Conservation (phyloP, 164 flowering plant species). For the Annona cherimola region DNA sequence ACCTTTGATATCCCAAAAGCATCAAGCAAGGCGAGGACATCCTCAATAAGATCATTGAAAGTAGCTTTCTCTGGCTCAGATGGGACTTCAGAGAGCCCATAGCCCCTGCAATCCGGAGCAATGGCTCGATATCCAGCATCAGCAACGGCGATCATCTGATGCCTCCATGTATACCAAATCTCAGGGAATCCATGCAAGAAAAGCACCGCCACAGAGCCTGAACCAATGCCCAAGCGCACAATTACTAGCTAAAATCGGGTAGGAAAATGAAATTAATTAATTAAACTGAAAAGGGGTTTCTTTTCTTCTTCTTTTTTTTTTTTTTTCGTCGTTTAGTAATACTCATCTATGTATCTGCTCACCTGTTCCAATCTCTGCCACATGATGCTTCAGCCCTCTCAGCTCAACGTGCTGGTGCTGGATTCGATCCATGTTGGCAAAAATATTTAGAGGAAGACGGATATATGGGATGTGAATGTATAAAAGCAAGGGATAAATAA, state of each 20-base stretch:
- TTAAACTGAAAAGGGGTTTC: background rate
- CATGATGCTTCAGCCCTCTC: constrained; percentile 36
- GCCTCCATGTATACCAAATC: constrained; percentile 54
- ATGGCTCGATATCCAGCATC: constrained; percentile 43
- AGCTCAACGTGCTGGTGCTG: constrained; percentile 28
- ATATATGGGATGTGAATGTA: no score
- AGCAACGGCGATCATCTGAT: constrained; percentile 52
- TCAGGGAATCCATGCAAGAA: constrained; percentile 45
- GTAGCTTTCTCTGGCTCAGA: constrained; percentile 33
- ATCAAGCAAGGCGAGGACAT: constrained; percentile 24
- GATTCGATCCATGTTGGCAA: constrained; percentile 22
- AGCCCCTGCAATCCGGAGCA: constrained; percentile 49
- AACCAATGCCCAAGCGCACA: background rate
- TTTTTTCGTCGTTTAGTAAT: no score
- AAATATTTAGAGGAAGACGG: no score
- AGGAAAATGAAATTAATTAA: background rate
- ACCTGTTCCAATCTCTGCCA: constrained; percentile 28
- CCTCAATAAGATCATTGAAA: constrained; percentile 23
- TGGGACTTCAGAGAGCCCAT: constrained; percentile 53
- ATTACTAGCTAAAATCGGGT: background rate
- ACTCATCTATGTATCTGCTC: no score
- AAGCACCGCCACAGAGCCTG: constrained; percentile 18
- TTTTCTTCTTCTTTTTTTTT: background rate
- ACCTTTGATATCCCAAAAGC: constrained; percentile 21
- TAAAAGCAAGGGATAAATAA: no score